phyloP scores from a whole-genome alignment of 2,329 filamentous ascomycete genomes.

The Scedosporium dehoogii region DNA sequence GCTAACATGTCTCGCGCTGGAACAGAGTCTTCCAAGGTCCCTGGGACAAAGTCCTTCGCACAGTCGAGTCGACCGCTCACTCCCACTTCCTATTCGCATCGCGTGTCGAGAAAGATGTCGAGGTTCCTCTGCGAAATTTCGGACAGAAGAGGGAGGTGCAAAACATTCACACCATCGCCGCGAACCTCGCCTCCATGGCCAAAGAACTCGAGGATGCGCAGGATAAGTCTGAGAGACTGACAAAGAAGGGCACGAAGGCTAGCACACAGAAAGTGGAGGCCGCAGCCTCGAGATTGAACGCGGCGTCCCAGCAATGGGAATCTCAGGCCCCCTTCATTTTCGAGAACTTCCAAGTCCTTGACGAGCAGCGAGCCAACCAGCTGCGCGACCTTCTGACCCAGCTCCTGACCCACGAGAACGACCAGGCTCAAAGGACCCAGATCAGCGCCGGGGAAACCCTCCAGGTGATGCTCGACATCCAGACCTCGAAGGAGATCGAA shows the following conservation, averaged over 20 bases:
- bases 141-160: conserved; percentile 65
- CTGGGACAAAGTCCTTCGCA: conserved; percentile 78
- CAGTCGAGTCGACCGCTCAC: conserved; percentile 69
- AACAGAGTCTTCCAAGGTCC: conserved; percentile 76
- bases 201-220: conserved; percentile 78
- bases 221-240: conserved; percentile 76
- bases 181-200: conserved; percentile 69
- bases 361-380: conserved; percentile 83
- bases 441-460: conserved; percentile 69
- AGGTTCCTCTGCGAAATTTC: conserved; percentile 71
- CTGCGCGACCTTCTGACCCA: conserved; percentile 86
- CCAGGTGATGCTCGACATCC: conserved; percentile 73
- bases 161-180: conserved; percentile 70
- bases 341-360: conserved; percentile 80
- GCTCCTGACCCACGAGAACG: conserved; percentile 84
- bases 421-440: conserved; percentile 70
- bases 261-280: conserved; percentile 68
- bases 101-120: conserved; percentile 81
- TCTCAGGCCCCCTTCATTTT: conserved; percentile 92
- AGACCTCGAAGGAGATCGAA: conserved; percentile 78
- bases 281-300: conserved; percentile 63
- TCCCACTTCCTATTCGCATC: conserved; percentile 74
- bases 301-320: conserved; percentile 79
- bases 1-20: background rate
- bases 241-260: conserved; percentile 66